Evolutionary conservation across 2,329 filamentous ascomycete species (phyloP), one percentile per base, ranked within the genome.

Genomic region (Fusarium euwallaceae): DNA sequence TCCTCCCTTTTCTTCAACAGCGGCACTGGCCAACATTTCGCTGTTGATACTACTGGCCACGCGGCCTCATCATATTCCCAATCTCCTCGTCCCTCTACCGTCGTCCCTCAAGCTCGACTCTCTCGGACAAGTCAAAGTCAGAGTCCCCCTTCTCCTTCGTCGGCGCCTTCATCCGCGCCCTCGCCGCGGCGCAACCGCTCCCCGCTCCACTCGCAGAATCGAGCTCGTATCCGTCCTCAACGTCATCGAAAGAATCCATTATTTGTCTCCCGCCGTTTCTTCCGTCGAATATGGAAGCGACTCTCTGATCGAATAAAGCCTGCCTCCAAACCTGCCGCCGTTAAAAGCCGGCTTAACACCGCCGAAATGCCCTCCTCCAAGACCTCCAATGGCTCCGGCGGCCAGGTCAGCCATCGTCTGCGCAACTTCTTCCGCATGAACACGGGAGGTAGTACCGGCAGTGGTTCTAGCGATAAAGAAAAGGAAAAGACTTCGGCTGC

Each of bases 351-450:
- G 48, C 27, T 32, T 12, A 53, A 8, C 6, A 29, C 67, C 48
- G 58, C 62, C 76, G 78, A 71, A 72, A 90, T 89, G 88, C 87
- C 88, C 69, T 84, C 87, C 72, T 84, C 86, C 79, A 91, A 91
- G 83, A 85, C 83, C 77, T 79, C 86, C 79, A 86, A 86, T 82
- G 84, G 86, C 79, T 75, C 80, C 75, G 86, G 87, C 78, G 87
- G 87, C 80, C 91, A 91, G 81, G 91, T 93, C 80, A 91, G 90
- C 75, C 90, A 92, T 82, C 91, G 91, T 80, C 82, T 93, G 77
- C 92, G 91, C 86, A 92, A 90, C 82, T 92, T 93, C 86, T 93
- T 93, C 83, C 90, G 91, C 78, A 92, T 93, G 82, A 92, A 88
- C 81, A 88, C 78, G 27, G 64, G 76, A 72, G 76, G 83, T 78